Base-by-base conservation (phyloP, 2,329 filamentous ascomycete genomes). In the Stachybotrys chlorohalonatus region DNA sequence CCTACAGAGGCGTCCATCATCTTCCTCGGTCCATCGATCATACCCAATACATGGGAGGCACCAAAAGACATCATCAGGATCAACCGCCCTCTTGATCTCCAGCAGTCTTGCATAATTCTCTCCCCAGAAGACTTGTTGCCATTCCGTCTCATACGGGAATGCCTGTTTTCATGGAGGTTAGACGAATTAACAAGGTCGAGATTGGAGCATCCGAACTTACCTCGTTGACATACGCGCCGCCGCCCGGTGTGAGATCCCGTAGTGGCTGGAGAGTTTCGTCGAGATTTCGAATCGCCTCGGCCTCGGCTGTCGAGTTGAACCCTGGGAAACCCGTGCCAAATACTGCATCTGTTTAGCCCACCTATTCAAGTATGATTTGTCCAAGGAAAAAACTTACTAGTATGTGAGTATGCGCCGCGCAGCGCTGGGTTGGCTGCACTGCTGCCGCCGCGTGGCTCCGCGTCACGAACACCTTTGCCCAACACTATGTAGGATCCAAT, bases 11-110 rank as follows among this genome's bases (percentile, higher is more conserved):
- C 50, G 32, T 4, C 50, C 50, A 9, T 52, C 16, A 9, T 17
- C 16, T 45, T 5, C 9, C n/a, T 52, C 31, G 16, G 32, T 32
- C 50, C 50, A 52, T 42, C 50, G 32, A 8, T 52, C 50, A 24
- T 52, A 39, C 7, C 32, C 50, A 11, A 52, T 36, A 24, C 50
- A 52, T 5, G 36, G 32, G 3, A n/a, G 8, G 24, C 50, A 52
- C 50, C 50, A 52, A n/a, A 52, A 52, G 5, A 52, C 50, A 45
- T 52, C 36, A 16, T 52, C 32, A n/a, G 50, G 50, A 24, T 52
- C 50, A 6, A 52, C 31, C 11, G 50, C n/a, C 13, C 50, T 32
- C 36, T 52, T 52, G 31, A 52, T 52, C n/a, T 8, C 17, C 11
- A 45, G 36, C n/a, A 52, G 50, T 42, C 50, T 36, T 17, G 42